phyloP scores from a whole-genome alignment of 2,329 filamentous ascomycete species.

The Chrysoporthe austroafricana region DNA sequence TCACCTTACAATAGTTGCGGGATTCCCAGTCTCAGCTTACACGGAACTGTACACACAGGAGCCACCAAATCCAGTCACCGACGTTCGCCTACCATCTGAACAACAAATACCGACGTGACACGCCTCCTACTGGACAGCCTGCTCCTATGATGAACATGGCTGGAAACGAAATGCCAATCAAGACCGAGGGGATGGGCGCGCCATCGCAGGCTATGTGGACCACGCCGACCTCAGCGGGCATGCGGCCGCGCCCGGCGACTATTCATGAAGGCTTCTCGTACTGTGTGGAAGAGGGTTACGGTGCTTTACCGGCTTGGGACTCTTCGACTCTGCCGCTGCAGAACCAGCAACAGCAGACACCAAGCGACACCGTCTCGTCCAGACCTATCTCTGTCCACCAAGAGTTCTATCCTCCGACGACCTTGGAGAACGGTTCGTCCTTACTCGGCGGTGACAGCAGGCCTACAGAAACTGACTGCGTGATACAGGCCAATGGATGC shows the following conservation, averaged over 20 bases:
- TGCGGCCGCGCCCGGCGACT: conserved; percentile 59
- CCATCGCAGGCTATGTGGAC: conserved; percentile 56
- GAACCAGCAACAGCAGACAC: conserved; percentile 37
- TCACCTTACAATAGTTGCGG: conserved; percentile 43
- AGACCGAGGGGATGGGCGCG: conserved; percentile 50
- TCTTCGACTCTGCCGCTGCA: conserved; percentile 54
- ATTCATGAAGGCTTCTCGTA: conserved; percentile 67
- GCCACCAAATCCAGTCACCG: conserved; percentile 53
- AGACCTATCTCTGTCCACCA: conserved; percentile 62
- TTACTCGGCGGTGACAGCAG: conserved; percentile 4
- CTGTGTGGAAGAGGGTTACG: conserved; percentile 58
- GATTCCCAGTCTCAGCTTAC: conserved; percentile 41
- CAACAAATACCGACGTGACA: conserved; percentile 52
- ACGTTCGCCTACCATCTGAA: conserved; percentile 53
- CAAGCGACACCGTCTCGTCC: conserved; percentile 55
- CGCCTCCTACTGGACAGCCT: conserved; percentile 44
- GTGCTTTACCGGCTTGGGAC: conserved; percentile 60
- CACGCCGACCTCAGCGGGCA: conserved; percentile 55
- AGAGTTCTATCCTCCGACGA: conserved; percentile 57
- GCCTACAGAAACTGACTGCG: conserved; percentile 33
- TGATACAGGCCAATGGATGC: conserved; percentile 51
- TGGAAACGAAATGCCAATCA: conserved; percentile 51
- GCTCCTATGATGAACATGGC: conserved; percentile 54
- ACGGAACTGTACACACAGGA: conserved; percentile 40
- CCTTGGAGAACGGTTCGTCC: conserved; percentile 54